Conservation (phyloP, 208 protist genomes). For the Crithidia bombi region DNA sequence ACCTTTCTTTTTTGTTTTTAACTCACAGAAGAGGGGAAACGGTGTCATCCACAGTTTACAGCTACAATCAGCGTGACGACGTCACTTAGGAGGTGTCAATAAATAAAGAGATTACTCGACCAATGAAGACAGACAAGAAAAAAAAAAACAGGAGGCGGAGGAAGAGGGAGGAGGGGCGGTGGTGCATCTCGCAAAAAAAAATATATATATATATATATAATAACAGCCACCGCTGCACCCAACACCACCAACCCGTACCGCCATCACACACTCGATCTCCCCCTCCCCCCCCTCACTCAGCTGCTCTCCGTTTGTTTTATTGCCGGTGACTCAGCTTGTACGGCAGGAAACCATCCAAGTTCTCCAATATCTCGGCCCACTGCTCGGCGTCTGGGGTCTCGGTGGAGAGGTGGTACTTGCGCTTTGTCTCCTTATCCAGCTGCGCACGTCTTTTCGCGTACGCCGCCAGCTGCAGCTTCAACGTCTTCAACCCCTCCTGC, state of each 20-base stretch:
- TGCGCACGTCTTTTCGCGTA: slow-evolving; percentile 62
- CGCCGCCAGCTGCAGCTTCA: slow-evolving; percentile 41
- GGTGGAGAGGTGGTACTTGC: slow-evolving; percentile 36
- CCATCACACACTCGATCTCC: not conserved
- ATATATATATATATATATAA: too few relatives aligned
- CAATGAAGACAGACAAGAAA: not conserved
- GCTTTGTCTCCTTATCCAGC: slow-evolving; percentile 47
- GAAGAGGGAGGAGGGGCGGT: not conserved
- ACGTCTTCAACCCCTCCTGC: slow-evolving; percentile 43
- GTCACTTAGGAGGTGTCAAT: too few relatives aligned
- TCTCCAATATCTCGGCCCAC: slow-evolving; percentile 73
- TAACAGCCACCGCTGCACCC: not conserved
- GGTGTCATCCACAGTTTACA: too few relatives aligned
- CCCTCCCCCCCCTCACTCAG: too few relatives aligned
- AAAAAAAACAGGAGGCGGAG: not conserved
- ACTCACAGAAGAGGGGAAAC: too few relatives aligned
- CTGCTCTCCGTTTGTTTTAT: not conserved
- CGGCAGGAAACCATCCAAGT: slow-evolving; percentile 68
- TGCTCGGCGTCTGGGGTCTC: slow-evolving; percentile 50
- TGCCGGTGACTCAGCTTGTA: slow-evolving; percentile 62
- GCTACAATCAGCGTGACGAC: too few relatives aligned
- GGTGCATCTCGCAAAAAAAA: too few relatives aligned
- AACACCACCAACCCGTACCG: not conserved
- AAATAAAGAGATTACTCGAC: too few relatives aligned
- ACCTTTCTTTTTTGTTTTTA: too few relatives aligned